A percentile compares a stretch with the other conserved stretches of the same genome.
Evolutionary conservation across 495 filamentous ascomycete species (phyloP).

Genomic region (Lepraria neglecta): DNA sequence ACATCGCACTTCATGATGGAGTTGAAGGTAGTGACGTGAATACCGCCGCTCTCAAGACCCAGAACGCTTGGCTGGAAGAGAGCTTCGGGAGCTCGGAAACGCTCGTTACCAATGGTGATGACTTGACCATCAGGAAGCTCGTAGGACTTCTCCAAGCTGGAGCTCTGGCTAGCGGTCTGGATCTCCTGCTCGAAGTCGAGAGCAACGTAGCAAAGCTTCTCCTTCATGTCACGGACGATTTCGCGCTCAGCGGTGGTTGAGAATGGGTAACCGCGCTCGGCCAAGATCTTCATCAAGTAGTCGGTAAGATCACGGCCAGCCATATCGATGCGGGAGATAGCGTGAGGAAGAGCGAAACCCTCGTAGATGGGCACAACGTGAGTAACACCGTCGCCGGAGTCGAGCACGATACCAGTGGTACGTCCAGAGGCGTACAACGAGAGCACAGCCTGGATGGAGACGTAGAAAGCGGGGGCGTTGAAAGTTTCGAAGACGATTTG

Average conservation of each 20-base stretch:
- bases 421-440: constrained; percentile 99
- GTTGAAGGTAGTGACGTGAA: constrained; percentile 99
- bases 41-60: constrained; percentile 95
- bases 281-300: constrained; percentile 99
- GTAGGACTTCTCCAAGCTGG: constrained; percentile 98
- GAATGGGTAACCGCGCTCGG: constrained; percentile 98
- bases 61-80: constrained; percentile 98
- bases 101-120: constrained; percentile 99
- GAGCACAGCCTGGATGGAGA: constrained; percentile 98
- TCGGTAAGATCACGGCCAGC: constrained; percentile 99
- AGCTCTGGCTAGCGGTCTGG: constrained; percentile 97
- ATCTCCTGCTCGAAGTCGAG: constrained; percentile 99
- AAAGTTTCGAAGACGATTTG: constrained; percentile 99
- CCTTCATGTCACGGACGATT: constrained; percentile 99
- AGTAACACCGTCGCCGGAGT: constrained; percentile 99
- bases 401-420: constrained; percentile 99
- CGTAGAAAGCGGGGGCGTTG: constrained; percentile 99
- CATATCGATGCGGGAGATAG: constrained; percentile 99
- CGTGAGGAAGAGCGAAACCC: constrained; percentile 98
- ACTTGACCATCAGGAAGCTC: constrained; percentile 99
- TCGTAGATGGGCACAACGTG: constrained; percentile 99
- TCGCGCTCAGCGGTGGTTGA: constrained; percentile 99
- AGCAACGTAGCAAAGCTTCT: constrained; percentile 99
- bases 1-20: constrained; percentile 99
- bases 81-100: constrained; percentile 98